Evolutionary conservation across 306 rosid species (phyloP).

Genomic region (Cucumis hystrix): DNA sequence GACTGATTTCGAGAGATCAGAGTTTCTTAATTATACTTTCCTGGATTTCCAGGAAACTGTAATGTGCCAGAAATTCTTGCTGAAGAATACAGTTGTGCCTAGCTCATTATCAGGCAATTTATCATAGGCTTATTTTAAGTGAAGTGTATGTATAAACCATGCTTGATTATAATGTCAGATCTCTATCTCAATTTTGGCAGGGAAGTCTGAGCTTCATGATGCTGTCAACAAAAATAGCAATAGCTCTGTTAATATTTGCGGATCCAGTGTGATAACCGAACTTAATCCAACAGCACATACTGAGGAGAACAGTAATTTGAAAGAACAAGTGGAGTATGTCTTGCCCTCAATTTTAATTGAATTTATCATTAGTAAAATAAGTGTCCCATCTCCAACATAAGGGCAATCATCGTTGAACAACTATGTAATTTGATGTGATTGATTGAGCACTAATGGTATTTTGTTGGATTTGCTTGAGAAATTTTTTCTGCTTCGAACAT

Average conservation of each 20-base stretch:
- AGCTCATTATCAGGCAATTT: conserved; percentile 23
- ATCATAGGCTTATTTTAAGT: neutral
- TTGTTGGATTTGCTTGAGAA: neutral
- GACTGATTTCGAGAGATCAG: conserved; percentile 42
- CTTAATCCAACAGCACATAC: conserved; percentile 25
- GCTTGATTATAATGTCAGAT: neutral
- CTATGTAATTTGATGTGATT: neutral
- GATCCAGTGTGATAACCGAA: conserved; percentile 31
- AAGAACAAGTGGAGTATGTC: conserved; percentile 39
- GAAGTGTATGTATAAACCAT: neutral
- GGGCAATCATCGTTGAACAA: neutral
- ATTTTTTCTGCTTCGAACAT: neutral
- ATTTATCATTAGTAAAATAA: neutral
- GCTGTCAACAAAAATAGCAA: conserved; percentile 9
- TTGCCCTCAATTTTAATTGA: conserved; percentile 1
- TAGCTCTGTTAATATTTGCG: conserved; percentile 2
- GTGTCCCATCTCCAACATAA: neutral
- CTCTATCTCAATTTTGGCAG: conserved; percentile 19
- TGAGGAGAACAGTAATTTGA: conserved; percentile 20
- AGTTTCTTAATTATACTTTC: conserved; percentile 57
- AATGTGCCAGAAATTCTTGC: conserved; percentile 70
- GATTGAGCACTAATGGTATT: neutral
- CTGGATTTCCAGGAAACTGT: conserved; percentile 61
- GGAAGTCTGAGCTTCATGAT: conserved; percentile 8
- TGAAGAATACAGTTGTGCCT: conserved; percentile 18